Base-by-base conservation (phyloP, 31 red algal genomes). In the Asparagopsis taxiformis region DNA sequence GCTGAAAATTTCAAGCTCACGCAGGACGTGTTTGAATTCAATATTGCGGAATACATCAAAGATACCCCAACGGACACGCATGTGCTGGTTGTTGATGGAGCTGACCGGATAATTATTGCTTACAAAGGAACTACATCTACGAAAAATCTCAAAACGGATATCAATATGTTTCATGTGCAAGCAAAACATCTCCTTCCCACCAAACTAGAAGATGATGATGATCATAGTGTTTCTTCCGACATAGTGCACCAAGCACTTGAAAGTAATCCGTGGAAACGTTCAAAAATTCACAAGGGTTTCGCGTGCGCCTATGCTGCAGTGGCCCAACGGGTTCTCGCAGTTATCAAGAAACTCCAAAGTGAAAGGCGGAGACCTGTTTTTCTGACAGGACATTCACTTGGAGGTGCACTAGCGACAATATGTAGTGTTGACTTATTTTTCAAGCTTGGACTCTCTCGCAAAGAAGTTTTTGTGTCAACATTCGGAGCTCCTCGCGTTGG, bases 341-440 rank as follows among this genome's bases (percentile, higher is more conserved):
- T 68, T 38, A 51, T 92, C 24, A 83, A 85, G 51, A 70, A 58
- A 13, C 81, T 90, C 4, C 57, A 82, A 36, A 66, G 87, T 31
- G 77, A 91, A 54, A 66, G 65, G 35, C 56, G 79, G 7, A 84
- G 93, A 17, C 93, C 93, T 31, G 77, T 97, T 11, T 91, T 97
- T 39, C 31, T 97, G 36, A 88, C 87, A 28, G 93, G 93, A 22
- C 93, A 97, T 70, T 97, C 93, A 23, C 63, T 97, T 22, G 93
- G 93, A 49, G 93, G 93, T 9, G 93, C 93, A 30, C 62, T 97
- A 9, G 86, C 86, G 2, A 91, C 74, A 28, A 61, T 97, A 1
- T 90, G 85, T 67, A 90, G 85, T 52, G 33, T 97, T 29, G 85
- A 97, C 74, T 58, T 97, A 32, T 74, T 74, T 37, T 54, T 82